Evolutionary conservation across 805 yeast genomes (phyloP), one percentile per base, ranked within the genome.

Genomic region (Saccharomycopsis malanga): DNA sequence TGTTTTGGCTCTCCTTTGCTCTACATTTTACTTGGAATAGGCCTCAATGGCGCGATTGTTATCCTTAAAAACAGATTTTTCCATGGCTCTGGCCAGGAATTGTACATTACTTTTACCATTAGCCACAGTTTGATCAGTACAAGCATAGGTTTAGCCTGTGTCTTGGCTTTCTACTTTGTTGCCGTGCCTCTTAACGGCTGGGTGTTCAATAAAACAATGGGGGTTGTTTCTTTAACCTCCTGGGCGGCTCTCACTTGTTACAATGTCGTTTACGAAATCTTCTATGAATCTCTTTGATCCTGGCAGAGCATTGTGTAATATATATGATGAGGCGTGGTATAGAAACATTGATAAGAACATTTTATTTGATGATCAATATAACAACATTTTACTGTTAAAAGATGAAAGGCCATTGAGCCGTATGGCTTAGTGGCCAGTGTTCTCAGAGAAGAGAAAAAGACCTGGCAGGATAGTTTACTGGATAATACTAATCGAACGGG

Each of bases 1-100:
- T 89, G 97, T 58, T 83, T 89, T 61, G 98, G 97, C 0, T 86
- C 96, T 1, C 98, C 98, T 0, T 65, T 91, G 48, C 61, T 93
- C 34, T 83, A 88, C 45, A 67, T 83, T 37, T 66, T 93, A 7
- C 69, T 89, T 35, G 95, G 97, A 0, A 66, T 91, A 51, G 96
- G 97, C 0, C 57, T 83, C 5, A 83, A 84, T 55, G 88, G 91
- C 0, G 50, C 84, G 25, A 50, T 79, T 1, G 65, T 74, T 9
- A 64, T 64, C 44, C 9, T 54, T 12, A 39, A 40, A 20, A 38
- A 40, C 14, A 5, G 27, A 17, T 24, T 34, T 12, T 9, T 15
- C 5, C 20, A 42, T 18, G 43, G 29, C 38, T 37, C 9, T 6
- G 24, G 44, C 12, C 27, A 39, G 37, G 15, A 37, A 17, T 15